Evolutionary conservation across 306 rosid genomes (phyloP).

Genomic region (Glycine tomentella): DNA sequence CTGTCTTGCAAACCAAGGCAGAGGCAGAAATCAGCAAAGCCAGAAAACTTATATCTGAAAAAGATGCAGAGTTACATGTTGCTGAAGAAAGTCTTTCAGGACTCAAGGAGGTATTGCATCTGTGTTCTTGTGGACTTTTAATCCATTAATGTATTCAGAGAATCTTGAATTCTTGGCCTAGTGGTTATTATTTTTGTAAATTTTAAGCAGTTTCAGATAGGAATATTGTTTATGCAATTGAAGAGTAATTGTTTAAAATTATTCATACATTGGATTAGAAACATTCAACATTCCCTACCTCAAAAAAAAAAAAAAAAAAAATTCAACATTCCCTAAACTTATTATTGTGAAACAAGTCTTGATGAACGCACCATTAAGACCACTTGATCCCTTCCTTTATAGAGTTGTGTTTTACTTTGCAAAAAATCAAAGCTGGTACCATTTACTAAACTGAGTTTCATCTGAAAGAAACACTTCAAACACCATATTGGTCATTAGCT

Average conservation of each 20-base stretch:
- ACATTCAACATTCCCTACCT: conserved; percentile 1
- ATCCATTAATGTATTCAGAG: conserved; percentile 32
- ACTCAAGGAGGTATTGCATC: conserved; percentile 76
- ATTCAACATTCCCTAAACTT: background rate
- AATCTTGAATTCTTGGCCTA: conserved; percentile 38
- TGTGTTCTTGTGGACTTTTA: conserved; percentile 45
- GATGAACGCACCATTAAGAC: conserved; percentile 26
- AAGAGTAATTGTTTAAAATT: conserved; percentile 16
- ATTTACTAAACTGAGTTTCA: background rate
- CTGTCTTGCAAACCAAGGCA: conserved; percentile 79
- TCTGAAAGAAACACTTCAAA: conserved; percentile 30
- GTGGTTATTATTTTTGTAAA: conserved; percentile 1
- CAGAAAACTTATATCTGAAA: conserved; percentile 71
- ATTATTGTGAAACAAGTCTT: conserved; percentile 3
- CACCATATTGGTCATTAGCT: conserved; percentile 12
- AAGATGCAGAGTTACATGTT: conserved; percentile 71
- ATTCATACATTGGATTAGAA: conserved; percentile 8
- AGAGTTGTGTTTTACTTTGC: conserved; percentile 12
- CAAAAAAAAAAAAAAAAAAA: no score
- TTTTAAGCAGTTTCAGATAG: conserved; percentile 20
- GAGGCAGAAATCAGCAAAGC: conserved; percentile 78
- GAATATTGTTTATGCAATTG: conserved; percentile 21
- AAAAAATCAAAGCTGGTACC: conserved; percentile 21
- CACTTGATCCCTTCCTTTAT: background rate
- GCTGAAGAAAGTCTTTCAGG: conserved; percentile 92